Percentiles rank a stretch among this genome's conserved stretches.
These are phyloP conservation scores for Taiozyma onychis DNA, from an alignment of 1,139 yeast genomes.

Conservation along the genomic window DNA sequence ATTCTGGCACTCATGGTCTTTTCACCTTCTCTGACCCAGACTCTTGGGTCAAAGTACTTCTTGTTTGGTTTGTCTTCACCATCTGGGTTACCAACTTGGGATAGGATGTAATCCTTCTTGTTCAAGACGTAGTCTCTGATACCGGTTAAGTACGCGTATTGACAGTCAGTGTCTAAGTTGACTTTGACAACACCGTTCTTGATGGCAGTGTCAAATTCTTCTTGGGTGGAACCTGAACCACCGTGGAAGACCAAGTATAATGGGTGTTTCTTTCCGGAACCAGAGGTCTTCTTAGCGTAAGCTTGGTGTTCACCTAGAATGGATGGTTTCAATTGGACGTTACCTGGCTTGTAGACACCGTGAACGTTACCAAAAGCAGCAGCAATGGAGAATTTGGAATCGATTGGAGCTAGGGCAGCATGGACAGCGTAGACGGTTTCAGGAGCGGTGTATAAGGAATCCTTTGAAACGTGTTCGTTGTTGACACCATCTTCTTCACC, in stretches of 20 bases:
- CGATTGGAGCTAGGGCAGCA: slow-evolving; percentile 84
- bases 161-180: slow-evolving; percentile 98
- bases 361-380: slow-evolving; percentile 99
- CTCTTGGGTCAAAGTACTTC: slow-evolving; percentile 99
- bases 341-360: slow-evolving; percentile 99
- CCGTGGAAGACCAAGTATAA: slow-evolving; percentile 99
- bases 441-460: slow-evolving; percentile 88
- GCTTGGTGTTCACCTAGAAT: slow-evolving; percentile 95
- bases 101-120: slow-evolving; percentile 90
- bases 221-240: slow-evolving; percentile 96
- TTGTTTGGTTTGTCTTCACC: slow-evolving; percentile 99
- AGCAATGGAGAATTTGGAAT: slow-evolving; percentile 98
- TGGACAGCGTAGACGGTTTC: slow-evolving; percentile 91
- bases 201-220: slow-evolving; percentile 90
- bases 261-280: slow-evolving; percentile 59
- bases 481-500: slow-evolving; percentile 99
- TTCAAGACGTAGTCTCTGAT: slow-evolving; percentile 93
- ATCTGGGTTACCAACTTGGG: slow-evolving; percentile 98
- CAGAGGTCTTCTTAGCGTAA: slow-evolving; percentile 64
- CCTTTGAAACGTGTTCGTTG: slow-evolving; percentile 89
- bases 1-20: slow-evolving; percentile 93
- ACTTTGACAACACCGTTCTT: slow-evolving; percentile 96
- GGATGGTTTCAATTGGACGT: slow-evolving; percentile 89
- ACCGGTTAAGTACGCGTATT: slow-evolving; percentile 94
- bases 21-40: slow-evolving; percentile 99